Conservation (phyloP, 2,329 filamentous ascomycete genomes). For the Sclerotinia nivalis region DNA sequence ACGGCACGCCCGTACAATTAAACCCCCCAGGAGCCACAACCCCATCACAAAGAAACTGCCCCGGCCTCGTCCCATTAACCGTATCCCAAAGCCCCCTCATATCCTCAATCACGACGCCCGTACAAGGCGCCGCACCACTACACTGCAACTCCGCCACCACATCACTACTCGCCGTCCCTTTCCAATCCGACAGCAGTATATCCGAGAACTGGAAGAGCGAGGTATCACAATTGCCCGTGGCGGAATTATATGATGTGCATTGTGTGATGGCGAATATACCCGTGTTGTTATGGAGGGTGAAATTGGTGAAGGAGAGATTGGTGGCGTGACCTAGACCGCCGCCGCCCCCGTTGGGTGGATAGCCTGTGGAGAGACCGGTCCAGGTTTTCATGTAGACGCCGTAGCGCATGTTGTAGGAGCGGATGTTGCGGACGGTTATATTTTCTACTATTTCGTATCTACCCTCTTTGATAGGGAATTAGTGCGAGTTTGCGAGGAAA, state of each 20-base stretch:
- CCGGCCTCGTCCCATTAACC: conserved; percentile 15
- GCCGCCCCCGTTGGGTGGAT: conserved; percentile 59
- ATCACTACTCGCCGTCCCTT: conserved; percentile 27
- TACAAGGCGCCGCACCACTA: conserved; percentile 36
- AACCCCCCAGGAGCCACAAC: neutral
- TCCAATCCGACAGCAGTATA: conserved; percentile 34
- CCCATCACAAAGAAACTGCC: conserved; percentile 18
- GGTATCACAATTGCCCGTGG: conserved; percentile 44
- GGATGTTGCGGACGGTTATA: conserved; percentile 51
- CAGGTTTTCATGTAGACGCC: conserved; percentile 57
- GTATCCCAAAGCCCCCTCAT: conserved; percentile 16
- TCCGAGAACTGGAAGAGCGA: conserved; percentile 44
- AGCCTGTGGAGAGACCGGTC: conserved; percentile 53
- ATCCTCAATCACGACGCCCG: neutral
- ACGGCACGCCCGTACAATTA: conserved; percentile 20
- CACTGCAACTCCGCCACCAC: conserved; percentile 41
- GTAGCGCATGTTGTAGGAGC: conserved; percentile 46
- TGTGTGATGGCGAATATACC: conserved; percentile 43
- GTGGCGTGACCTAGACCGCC: conserved; percentile 50
- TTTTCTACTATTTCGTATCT: conserved; percentile 52
- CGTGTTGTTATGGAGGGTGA: conserved; percentile 14
- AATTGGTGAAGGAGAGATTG: conserved; percentile 18
- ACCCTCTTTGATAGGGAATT: conserved; percentile 35
- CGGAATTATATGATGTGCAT: conserved; percentile 44
- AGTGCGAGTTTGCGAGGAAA: neutral